A percentile compares a stretch with the other conserved stretches of the same genome.
Evolutionary conservation across 2,329 filamentous ascomycete genomes (phyloP).

Genomic region (Colletotrichum sp.): DNA sequence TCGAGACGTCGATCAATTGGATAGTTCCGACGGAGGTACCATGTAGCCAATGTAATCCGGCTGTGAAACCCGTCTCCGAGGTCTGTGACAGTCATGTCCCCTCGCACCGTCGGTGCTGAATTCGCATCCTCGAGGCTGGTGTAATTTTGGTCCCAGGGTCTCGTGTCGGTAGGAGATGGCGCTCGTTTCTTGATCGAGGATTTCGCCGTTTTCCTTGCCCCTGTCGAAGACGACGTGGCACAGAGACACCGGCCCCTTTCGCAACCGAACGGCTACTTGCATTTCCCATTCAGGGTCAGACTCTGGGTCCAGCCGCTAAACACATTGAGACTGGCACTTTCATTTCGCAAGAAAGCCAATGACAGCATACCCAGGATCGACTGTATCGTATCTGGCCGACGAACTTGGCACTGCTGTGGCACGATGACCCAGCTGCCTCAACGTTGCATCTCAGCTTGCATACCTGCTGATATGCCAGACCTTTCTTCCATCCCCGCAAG

Average conservation of each 20-base stretch:
- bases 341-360: neutral
- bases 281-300: neutral
- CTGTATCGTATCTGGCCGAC: neutral
- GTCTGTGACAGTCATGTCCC: neutral
- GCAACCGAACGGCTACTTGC: slow-evolving; percentile 1
- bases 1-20: neutral
- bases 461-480: neutral
- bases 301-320: neutral
- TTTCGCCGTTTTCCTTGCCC: neutral
- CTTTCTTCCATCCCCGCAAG: neutral
- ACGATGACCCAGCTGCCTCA: neutral
- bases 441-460: neutral
- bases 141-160: neutral
- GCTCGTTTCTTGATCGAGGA: neutral
- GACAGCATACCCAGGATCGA: neutral
- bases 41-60: neutral
- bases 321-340: neutral
- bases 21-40: neutral
- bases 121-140: neutral
- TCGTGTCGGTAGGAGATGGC: neutral
- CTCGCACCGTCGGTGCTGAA: neutral
- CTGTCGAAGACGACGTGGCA: neutral
- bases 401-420: neutral
- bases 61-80: neutral
- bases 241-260: neutral